Conservation (phyloP, 1,139 yeast genomes). For the Tardiomyces depauwii region DNA sequence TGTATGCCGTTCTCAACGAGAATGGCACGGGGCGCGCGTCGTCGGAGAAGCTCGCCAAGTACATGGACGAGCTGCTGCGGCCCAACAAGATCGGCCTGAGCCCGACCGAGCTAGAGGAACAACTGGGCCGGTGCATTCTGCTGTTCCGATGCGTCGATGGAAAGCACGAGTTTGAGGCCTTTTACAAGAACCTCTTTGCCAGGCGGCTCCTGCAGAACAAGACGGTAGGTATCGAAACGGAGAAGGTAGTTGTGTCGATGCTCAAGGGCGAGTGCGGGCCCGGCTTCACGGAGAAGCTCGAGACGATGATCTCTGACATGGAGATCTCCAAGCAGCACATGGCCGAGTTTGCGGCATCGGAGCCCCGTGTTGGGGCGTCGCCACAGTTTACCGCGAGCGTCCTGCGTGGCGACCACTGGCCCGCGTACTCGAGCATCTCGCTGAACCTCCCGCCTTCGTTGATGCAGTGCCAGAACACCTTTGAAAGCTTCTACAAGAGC, state of each 20-base stretch:
- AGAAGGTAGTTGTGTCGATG: slow-evolving; percentile 56
- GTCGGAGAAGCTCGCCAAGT: slow-evolving; percentile 22
- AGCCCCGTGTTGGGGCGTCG: slow-evolving; percentile 7
- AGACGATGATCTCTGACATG: slow-evolving; percentile 82
- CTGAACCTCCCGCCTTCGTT: slow-evolving; percentile 44
- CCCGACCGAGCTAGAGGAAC: slow-evolving; percentile 37
- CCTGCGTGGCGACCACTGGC: slow-evolving; percentile 49
- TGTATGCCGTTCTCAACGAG: slow-evolving; percentile 11
- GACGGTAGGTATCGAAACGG: slow-evolving; percentile 49
- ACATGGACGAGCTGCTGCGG: slow-evolving; percentile 23
- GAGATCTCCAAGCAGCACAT: slow-evolving; percentile 54
- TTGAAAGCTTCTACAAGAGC: slow-evolving; percentile 43
- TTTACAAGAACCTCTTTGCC: slow-evolving; percentile 83
- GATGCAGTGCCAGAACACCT: slow-evolving; percentile 30
- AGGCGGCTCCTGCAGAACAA: slow-evolving; percentile 54
- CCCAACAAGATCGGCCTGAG: not conserved
- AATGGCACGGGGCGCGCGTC: slow-evolving; percentile 11
- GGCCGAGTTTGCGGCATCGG: slow-evolving; percentile 28
- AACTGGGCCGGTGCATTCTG: slow-evolving; percentile 44
- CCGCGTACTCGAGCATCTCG: slow-evolving; percentile 43
- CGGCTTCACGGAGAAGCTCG: slow-evolving; percentile 66
- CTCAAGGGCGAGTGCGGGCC: slow-evolving; percentile 73
- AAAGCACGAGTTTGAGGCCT: slow-evolving; percentile 78
- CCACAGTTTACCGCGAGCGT: slow-evolving; percentile 39
- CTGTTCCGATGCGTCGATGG: slow-evolving; percentile 65